These are phyloP conservation scores for Lentinula lateritia DNA, from an alignment of 768 basidiomycete genomes.

Conservation along the genomic window DNA sequence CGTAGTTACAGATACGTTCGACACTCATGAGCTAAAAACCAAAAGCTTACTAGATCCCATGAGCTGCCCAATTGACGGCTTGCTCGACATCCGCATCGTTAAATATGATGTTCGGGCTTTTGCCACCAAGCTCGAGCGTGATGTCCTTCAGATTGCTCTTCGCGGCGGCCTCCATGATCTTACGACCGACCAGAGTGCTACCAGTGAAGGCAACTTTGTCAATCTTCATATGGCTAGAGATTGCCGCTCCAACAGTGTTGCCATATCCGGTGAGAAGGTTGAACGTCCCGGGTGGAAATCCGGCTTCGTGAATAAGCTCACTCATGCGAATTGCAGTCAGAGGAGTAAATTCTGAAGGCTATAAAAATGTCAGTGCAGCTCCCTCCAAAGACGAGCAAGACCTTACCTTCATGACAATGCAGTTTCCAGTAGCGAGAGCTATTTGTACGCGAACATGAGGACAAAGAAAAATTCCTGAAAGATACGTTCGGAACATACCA, in stretches of 20 bases:
- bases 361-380: neutral
- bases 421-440: slow-evolving; percentile 59
- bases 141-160: slow-evolving; percentile 82
- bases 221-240: slow-evolving; percentile 62
- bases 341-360: slow-evolving; percentile 59
- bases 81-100: slow-evolving; percentile 69
- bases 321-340: slow-evolving; percentile 41
- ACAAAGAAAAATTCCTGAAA: slow-evolving; percentile 23
- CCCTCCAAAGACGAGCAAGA: too few relatives aligned
- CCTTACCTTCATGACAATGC: slow-evolving; percentile 37
- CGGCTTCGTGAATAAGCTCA: slow-evolving; percentile 46
- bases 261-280: slow-evolving; percentile 81
- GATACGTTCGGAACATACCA: neutral
- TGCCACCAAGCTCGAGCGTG: slow-evolving; percentile 81
- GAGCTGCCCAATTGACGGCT: slow-evolving; percentile 65
- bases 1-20: neutral
- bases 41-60: slow-evolving; percentile 62
- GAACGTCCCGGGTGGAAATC: slow-evolving; percentile 55
- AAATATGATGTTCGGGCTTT: slow-evolving; percentile 68
- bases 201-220: slow-evolving; percentile 88
- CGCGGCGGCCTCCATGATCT: slow-evolving; percentile 74
- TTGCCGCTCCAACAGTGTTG: slow-evolving; percentile 60
- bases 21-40: neutral
- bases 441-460: slow-evolving; percentile 40
- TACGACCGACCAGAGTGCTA: slow-evolving; percentile 72